Base-by-base conservation (phyloP, 1,139 yeast species). In the Zygoascus sp. region DNA sequence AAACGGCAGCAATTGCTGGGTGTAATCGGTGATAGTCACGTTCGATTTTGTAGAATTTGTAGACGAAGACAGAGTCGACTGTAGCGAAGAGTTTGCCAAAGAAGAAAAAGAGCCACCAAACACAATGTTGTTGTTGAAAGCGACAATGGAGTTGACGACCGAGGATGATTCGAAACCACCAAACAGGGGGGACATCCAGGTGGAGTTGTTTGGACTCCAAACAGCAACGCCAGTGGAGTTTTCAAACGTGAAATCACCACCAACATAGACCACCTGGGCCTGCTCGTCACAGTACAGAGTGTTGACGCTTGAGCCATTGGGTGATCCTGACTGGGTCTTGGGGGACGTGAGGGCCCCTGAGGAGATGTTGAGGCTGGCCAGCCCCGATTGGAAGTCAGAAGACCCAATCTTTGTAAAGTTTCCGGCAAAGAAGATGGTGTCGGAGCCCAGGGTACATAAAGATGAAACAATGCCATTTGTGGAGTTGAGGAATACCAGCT, bases 81-180 rank as follows among this genome's bases (percentile, higher is more conserved):
- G 49, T 21, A 50, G 42, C 9, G 51, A 70, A 3, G 70, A 64
- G 50, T 79, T 67, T 13, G 86, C 94, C 45, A 89, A 69, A 5
- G 81, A 75, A 50, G 72, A 59, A 60, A 92, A 89, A 4, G 67
- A 54, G 16, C 98, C 98, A 2, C 95, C 95, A 67, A 89, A 92
- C 15, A 92, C 62, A 11, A 92, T 72, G 47, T 67, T 69, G 32
- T 73, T 71, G 34, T 72, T 68, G 23, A 79, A 62, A 48, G 75
- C 73, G 1, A 78, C 56, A 32, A 92, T 89, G n/a, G 94, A 72
- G 53, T 81, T 80, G 17, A 92, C 75, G 1, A 60, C 54, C 0
- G 92, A 72, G 48, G 77, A 72, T 38, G 72, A 60, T 7, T 82
- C 82, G 62, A 92, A 89, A 0, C 98, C 98, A 34, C 76, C 76